Base-by-base conservation (phyloP, 2,329 filamentous ascomycete species). In the Aspergillus neotritici region DNA sequence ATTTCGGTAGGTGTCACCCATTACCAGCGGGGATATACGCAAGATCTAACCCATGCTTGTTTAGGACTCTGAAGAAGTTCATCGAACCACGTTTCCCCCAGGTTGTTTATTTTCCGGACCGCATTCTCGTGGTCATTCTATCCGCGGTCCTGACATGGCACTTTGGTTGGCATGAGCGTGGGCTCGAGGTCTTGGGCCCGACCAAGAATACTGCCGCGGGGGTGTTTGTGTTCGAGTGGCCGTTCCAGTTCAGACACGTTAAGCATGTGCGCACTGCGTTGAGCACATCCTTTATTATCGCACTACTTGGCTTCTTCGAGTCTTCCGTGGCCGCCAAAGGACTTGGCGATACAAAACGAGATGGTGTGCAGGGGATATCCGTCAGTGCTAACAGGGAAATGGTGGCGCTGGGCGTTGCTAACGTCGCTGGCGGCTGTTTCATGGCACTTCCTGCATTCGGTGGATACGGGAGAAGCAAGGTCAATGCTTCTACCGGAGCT, bases 261-360 rank as follows among this genome's bases (percentile, higher is more conserved):
- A 77, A 80, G 16, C 85, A 96, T 61, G 86, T 94, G 41, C 83
- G 86, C 15, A 85, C 88, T 49, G 86, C 88, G 31, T 85, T 97
- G 77, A 84, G 87, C 40, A 97, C 93, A 0, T 86, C 88, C 0
- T 95, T 98, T 59, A 75, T 97, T 41, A 95, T 98, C 51, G 88
- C 90, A 1, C 75, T 98, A 16, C 81, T 98, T 0, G 93, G 93
- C n/a, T 98, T 98, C 68, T 98, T 98, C 57, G 93, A 98, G 66
- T 95, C 88, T 3, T 95, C 89, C 0, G 89, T 98, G 10, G 93
- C 93, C 1, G 93, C 93, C 30, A 97, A 97, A 68, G 91, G 87
- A 49, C 71, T 98, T 3, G 86, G 85, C 11, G 73, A 72, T 37
- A 73, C 73, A 5, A 70, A 79, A 33, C 73, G 73, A 39, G 79